Base-by-base conservation (phyloP, 768 basidiomycete genomes). In the Tricholoma flavovirens region DNA sequence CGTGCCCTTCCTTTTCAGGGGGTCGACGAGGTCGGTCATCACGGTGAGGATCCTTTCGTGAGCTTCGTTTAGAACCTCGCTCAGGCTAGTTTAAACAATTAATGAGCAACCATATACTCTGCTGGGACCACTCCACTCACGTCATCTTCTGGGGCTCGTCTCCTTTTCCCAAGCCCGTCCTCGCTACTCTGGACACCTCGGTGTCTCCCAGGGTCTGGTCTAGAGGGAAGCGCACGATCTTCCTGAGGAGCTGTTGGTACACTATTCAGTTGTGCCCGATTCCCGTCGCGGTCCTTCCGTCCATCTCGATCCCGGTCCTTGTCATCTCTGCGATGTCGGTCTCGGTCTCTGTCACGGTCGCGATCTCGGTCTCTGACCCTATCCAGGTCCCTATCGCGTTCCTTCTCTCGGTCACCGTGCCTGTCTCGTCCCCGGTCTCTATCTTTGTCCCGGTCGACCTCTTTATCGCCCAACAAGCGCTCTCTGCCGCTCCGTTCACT, bases 41-140 rank as follows among this genome's bases (percentile, higher is more conserved):
- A 49, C 88, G 83, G 64, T 89, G 87, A 29, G 81, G 71, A 2
- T 90, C 88, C 66, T 88, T 88, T 49, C 90, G 83, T 56, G 89
- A 86, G 56, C 82, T 81, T n/a, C 90, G 85, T 68, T 92, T 92
- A n/a, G 84, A 80, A 32, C 79, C 77, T 61, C 90, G 82, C 51
- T 92, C 90, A 58, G 82, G 71, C 88, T 90, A 66, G 35, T 32
- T 35, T 48, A n/a, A 42, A 45, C 21, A 5, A 17, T 38, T 22
- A 54, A 67, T 63, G 56, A 59, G 56, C 60, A 52, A 36, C 24
- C 46, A 21, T 22, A 46, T 30, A 32, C 55, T 48, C 50, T 49
- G 38, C 38, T 53, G 35, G 30, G 38, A 55, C 50, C 15, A 14
- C 53, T 49, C 33, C 5, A 73, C 84, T 66, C 65, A 90, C 89